These are phyloP conservation scores for Kuraishia cidri DNA, from an alignment of 805 yeast species.

Conservation along the genomic window DNA sequence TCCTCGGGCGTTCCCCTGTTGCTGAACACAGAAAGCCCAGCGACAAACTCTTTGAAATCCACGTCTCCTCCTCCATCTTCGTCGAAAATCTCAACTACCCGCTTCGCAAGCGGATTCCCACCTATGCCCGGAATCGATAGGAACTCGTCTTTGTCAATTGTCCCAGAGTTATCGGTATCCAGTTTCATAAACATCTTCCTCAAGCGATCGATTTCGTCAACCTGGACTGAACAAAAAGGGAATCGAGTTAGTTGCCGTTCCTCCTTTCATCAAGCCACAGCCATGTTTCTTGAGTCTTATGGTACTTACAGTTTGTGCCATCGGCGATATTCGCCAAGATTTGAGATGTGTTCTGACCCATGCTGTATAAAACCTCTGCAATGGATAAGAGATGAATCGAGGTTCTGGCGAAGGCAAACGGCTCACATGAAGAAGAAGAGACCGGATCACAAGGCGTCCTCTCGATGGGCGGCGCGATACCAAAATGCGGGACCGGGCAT, in stretches of 20 bases:
- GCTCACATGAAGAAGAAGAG: too few relatives aligned
- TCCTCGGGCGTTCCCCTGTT: constrained; percentile 75
- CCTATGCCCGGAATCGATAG: constrained; percentile 88
- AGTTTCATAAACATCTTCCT: constrained; percentile 91
- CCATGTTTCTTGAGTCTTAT: too few relatives aligned
- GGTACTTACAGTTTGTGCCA: constrained; percentile 64
- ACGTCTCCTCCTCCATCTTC: constrained; percentile 88
- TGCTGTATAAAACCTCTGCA: too few relatives aligned
- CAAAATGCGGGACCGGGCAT: too few relatives aligned
- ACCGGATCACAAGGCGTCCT: too few relatives aligned
- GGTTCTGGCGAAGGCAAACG: too few relatives aligned
- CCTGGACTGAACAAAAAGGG: constrained; percentile 49
- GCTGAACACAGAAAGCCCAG: constrained; percentile 63
- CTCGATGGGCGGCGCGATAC: too few relatives aligned
- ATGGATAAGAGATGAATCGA: too few relatives aligned
- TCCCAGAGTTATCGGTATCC: constrained; percentile 88
- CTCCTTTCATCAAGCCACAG: too few relatives aligned
- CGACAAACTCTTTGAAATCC: constrained; percentile 91
- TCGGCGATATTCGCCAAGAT: constrained; percentile 63
- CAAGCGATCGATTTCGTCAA: constrained; percentile 85
- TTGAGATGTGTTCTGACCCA: constrained; percentile 27
- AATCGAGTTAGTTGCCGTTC: too few relatives aligned
- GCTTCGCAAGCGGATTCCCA: constrained; percentile 78
- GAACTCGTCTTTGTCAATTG: constrained; percentile 86
- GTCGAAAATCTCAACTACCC: constrained; percentile 93